A percentile compares a stretch with the other conserved stretches of the same genome.
phyloP scores from a whole-genome alignment of 1,139 yeast species.

The Barnettozyma hawaiiensis region DNA sequence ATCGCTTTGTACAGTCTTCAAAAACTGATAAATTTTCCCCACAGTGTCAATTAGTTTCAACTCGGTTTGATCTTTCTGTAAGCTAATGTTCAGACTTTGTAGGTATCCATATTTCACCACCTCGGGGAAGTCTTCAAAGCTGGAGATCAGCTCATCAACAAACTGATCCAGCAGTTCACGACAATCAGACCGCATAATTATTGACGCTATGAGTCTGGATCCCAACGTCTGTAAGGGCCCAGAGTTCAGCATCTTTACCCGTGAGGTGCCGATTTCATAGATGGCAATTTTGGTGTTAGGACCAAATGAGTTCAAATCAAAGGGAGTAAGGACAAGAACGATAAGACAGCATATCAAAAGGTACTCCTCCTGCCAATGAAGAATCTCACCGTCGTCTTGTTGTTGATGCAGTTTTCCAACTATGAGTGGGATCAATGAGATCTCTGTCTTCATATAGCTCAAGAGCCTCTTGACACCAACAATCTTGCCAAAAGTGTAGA shows the following conservation, averaged over 20 bases:
- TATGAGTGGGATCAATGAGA: constrained; percentile 41
- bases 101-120: constrained; percentile 15
- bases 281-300: constrained; percentile 33
- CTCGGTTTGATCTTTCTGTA: constrained; percentile 21
- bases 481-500: constrained; percentile 59
- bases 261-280: constrained; percentile 30
- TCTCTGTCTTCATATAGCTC: constrained; percentile 55
- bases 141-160: constrained; percentile 29
- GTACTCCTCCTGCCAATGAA: constrained; percentile 52
- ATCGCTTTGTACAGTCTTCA: constrained; percentile 13
- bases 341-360: constrained; percentile 69
- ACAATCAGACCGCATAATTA: constrained; percentile 26
- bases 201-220: constrained; percentile 26
- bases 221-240: constrained; percentile 40
- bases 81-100: constrained; percentile 16
- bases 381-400: no score
- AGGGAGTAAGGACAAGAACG: constrained; percentile 65
- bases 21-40: constrained; percentile 8
- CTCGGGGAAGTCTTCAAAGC: constrained; percentile 9
- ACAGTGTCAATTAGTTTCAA: constrained; percentile 3
- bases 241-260: constrained; percentile 35
- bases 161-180: constrained; percentile 13
- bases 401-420: constrained; percentile 24
- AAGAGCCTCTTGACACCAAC: constrained; percentile 59
- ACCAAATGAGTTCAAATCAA: constrained; percentile 44